These are phyloP conservation scores for Ceratorhiza oryzae-sativae DNA, from an alignment of 1,284 basidiomycete genomes.

Conservation along the genomic window DNA sequence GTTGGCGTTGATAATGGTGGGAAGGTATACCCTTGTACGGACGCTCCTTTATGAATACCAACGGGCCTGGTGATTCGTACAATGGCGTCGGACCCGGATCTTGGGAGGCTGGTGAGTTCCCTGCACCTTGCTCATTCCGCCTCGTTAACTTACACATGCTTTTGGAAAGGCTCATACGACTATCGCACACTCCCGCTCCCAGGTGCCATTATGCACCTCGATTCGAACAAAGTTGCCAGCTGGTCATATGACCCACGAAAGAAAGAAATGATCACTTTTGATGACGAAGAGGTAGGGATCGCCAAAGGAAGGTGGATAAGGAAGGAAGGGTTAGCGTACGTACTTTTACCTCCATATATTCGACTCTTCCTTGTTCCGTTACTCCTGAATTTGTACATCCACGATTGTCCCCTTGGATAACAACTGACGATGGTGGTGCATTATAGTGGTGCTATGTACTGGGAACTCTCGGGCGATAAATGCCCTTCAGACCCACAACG, in stretches of 20 bases:
- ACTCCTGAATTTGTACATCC: constrained; percentile 29
- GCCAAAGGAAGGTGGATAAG: constrained; percentile 81
- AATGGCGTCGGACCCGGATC: constrained; percentile 75
- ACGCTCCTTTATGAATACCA: constrained; percentile 85
- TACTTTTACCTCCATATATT: too few species aligned
- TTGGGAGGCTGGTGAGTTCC: constrained; percentile 69
- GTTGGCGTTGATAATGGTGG: background rate
- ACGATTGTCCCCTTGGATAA: constrained; percentile 2
- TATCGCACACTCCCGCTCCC: constrained; percentile 79
- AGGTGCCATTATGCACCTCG: constrained; percentile 65
- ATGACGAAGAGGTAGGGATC: constrained; percentile 69
- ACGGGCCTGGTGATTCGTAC: constrained; percentile 81
- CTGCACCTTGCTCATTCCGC: background rate
- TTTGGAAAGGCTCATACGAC: constrained; percentile 59
- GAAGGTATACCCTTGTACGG: constrained; percentile 86
- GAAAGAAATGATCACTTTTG: constrained; percentile 81
- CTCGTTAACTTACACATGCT: constrained; percentile 47
- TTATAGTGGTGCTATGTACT: constrained; percentile 56
- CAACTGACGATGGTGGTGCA: constrained; percentile 33
- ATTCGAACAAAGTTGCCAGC: constrained; percentile 66
- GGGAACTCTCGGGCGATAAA: constrained; percentile 86
- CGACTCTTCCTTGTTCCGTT: too few species aligned
- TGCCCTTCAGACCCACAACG: constrained; percentile 54
- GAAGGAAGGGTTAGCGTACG: constrained; percentile 72
- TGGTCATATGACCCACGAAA: constrained; percentile 75